Percentiles rank a stretch among this genome's conserved stretches.
phyloP scores from a whole-genome alignment of 2,329 filamentous ascomycete genomes.

The Dactylellina parvicollis region DNA sequence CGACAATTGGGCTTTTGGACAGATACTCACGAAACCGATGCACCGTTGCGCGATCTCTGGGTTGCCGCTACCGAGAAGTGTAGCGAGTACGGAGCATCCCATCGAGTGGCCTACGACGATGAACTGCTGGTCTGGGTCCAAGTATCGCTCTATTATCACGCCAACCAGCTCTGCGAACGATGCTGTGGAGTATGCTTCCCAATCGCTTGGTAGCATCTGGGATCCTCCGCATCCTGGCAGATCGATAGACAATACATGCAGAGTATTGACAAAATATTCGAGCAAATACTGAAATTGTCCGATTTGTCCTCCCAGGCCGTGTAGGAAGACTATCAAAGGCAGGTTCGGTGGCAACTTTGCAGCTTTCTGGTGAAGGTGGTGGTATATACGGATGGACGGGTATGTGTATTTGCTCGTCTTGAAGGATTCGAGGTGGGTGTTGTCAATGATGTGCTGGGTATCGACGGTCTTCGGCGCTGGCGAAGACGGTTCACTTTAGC shows the following conservation, averaged over 20 bases:
- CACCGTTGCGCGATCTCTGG: conserved; percentile 45
- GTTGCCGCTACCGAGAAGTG: conserved; percentile 59
- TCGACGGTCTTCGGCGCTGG: conserved; percentile 44
- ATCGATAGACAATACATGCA: conserved; percentile 86
- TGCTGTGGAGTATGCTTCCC: conserved; percentile 81
- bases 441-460: conserved; percentile 49
- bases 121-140: conserved; percentile 73
- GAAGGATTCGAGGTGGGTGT: conserved; percentile 66
- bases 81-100: conserved; percentile 80
- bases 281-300: conserved; percentile 87
- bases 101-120: conserved; percentile 89
- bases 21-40: conserved; percentile 80
- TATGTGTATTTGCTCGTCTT: conserved; percentile 78
- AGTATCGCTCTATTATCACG: conserved; percentile 76
- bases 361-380: conserved; percentile 81
- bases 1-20: conserved; percentile 75
- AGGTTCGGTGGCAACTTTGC: conserved; percentile 80
- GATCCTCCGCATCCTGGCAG: conserved; percentile 90
- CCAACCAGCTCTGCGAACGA: conserved; percentile 79
- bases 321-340: conserved; percentile 88
- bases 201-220: conserved; percentile 73
- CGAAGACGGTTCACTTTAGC: conserved; percentile 11
- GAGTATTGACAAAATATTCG: conserved; percentile 81
- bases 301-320: conserved; percentile 90
- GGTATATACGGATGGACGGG: conserved; percentile 81